These are phyloP conservation scores for Neoscytalidium dimidiatum DNA, from an alignment of 2,329 filamentous ascomycete genomes.

Conservation along the genomic window DNA sequence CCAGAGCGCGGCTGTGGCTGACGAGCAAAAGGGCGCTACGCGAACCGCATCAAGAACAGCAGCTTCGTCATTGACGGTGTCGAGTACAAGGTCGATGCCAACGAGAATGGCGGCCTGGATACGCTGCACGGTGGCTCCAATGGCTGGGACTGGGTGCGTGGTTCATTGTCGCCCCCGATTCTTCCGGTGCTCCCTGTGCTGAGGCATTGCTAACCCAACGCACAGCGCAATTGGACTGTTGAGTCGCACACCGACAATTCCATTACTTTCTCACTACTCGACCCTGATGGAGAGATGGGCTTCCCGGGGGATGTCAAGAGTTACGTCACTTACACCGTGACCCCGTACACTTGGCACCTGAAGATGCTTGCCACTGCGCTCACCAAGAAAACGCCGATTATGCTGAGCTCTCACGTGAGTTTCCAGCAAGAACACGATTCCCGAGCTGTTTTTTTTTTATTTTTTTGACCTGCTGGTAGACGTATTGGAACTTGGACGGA, in stretches of 20 bases:
- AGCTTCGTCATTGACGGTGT: slow-evolving; percentile 68
- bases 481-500: slow-evolving; percentile 83
- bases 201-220: slow-evolving; percentile 13
- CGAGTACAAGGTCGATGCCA: slow-evolving; percentile 60
- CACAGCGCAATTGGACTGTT: slow-evolving; percentile 70
- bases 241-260: slow-evolving; percentile 65
- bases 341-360: slow-evolving; percentile 68
- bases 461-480: slow-evolving; percentile 43
- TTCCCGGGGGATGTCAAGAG: slow-evolving; percentile 78
- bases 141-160: slow-evolving; percentile 66
- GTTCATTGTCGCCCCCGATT: neutral
- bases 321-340: slow-evolving; percentile 72
- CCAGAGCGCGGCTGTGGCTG: neutral
- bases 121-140: slow-evolving; percentile 70
- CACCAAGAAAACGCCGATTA: slow-evolving; percentile 78
- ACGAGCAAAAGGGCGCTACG: slow-evolving; percentile 58
- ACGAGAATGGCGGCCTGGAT: slow-evolving; percentile 58
- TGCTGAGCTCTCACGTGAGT: slow-evolving; percentile 70
- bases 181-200: neutral
- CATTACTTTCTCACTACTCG: slow-evolving; percentile 75
- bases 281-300: slow-evolving; percentile 71
- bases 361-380: slow-evolving; percentile 71
- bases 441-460: no score
- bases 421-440: no score
- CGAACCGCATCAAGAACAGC: slow-evolving; percentile 79